These are phyloP conservation scores for Grigorovia humatica DNA, from an alignment of 805 yeast species.

Conservation along the genomic window DNA sequence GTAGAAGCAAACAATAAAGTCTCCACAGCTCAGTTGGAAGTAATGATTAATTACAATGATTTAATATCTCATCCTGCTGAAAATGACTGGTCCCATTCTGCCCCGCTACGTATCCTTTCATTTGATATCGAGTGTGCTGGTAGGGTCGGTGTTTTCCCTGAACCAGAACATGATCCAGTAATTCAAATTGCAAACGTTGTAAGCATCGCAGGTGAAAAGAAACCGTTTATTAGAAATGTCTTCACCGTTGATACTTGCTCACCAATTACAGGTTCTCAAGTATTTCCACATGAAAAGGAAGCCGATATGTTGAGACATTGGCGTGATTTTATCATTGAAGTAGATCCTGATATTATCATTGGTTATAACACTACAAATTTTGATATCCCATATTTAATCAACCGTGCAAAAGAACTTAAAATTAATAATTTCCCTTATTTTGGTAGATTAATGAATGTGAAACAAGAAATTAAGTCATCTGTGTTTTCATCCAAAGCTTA, in stretches of 20 bases:
- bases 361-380: constrained; percentile 94
- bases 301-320: constrained; percentile 74
- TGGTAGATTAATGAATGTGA: constrained; percentile 58
- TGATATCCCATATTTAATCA: constrained; percentile 86
- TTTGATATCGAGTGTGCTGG: constrained; percentile 99
- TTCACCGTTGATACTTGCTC: constrained; percentile 89
- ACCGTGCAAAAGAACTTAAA: constrained; percentile 70
- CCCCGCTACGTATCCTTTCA: constrained; percentile 86
- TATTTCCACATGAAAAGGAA: constrained; percentile 65
- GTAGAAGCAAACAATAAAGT: constrained; percentile 34
- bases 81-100: constrained; percentile 87
- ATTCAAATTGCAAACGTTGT: constrained; percentile 97
- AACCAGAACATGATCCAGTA: constrained; percentile 84
- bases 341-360: constrained; percentile 92
- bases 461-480: constrained; percentile 72
- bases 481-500: constrained; percentile 89
- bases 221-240: constrained; percentile 88
- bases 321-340: constrained; percentile 74
- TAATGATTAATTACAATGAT: constrained; percentile 55
- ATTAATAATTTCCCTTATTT: constrained; percentile 69
- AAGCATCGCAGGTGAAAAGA: constrained; percentile 58
- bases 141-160: constrained; percentile 93
- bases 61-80: constrained; percentile 76
- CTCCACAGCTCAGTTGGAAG: constrained; percentile 82
- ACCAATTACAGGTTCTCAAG: constrained; percentile 88